Evolutionary conservation across 2,329 filamentous ascomycete genomes (phyloP).

Genomic region (Alternaria dauci): DNA sequence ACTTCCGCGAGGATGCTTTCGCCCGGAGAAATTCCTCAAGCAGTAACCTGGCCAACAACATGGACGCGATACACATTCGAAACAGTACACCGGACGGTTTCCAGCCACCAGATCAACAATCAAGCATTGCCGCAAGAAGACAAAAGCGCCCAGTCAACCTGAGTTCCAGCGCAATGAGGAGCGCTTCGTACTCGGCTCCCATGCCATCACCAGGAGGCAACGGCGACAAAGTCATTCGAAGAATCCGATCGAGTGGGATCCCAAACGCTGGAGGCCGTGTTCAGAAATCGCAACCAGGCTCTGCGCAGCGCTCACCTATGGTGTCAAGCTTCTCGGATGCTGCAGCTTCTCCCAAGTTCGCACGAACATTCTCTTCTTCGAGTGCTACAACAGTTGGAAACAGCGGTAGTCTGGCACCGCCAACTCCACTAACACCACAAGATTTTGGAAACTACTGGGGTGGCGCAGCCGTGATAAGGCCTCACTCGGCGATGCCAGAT

Average conservation of each 20-base stretch:
- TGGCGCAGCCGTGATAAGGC: conserved; percentile 41
- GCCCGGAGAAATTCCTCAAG: conserved; percentile 51
- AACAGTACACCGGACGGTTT: conserved; percentile 46
- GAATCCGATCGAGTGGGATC: conserved; percentile 59
- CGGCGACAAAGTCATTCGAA: conserved; percentile 54
- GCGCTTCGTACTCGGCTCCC: conserved; percentile 53
- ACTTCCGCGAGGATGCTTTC: conserved; percentile 45
- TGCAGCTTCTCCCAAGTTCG: conserved; percentile 57
- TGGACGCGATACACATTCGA: conserved; percentile 51
- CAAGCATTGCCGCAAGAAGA: conserved; percentile 53
- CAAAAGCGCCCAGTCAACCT: conserved; percentile 53
- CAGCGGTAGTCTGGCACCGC: conserved; percentile 56
- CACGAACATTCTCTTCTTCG: conserved; percentile 50
- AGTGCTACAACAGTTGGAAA: conserved; percentile 47
- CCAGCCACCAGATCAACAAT: conserved; percentile 50
- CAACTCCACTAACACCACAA: conserved; percentile 58
- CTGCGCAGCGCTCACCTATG: conserved; percentile 60
- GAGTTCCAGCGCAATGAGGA: conserved; percentile 51
- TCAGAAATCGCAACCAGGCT: conserved; percentile 55
- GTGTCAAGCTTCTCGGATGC: conserved; percentile 57
- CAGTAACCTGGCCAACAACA: conserved; percentile 50
- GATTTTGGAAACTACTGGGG: conserved; percentile 54
- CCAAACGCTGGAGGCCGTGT: conserved; percentile 56
- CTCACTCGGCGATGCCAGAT: conserved; percentile 43
- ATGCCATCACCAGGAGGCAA: conserved; percentile 52